Evolutionary conservation across 2,329 filamentous ascomycete species (phyloP), one percentile per base, ranked within the genome.

Genomic region (Daldinia eschscholtzii): DNA sequence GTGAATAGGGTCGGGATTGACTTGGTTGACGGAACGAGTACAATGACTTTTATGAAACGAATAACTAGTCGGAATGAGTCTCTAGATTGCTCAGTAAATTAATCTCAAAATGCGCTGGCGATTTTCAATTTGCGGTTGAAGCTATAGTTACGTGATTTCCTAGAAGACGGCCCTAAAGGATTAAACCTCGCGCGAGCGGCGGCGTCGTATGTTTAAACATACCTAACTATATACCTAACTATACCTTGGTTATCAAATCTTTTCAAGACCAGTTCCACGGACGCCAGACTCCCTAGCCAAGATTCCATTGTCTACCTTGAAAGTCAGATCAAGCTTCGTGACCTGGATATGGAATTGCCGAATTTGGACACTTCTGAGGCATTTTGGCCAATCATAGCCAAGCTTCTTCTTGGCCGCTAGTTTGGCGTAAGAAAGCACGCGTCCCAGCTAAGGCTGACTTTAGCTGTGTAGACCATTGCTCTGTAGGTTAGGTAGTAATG

Each of bases 381-480:
- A 42, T 65, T 63, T 42, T 68, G 52, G 53, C 68, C 68, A 70
- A 70, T 70, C 30, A 55, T 12, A 53, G 59, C 23, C 12, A 57
- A 65, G 55, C 12, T 35, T 12, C 28, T 20, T 20, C 64, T 67
- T 65, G 50, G 64, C 58, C 20, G 41, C 41, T 23, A 57, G 41
- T 41, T 50, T 23, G 42, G 18, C 18, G n/a, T 13, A 39, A 39
- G 35, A 35, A 35, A 6, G 33, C 33, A 39, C 35, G 10, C 12
- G 3, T 39, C 15, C 35, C 35, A 1, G 13, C 35, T 12, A 15
- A 15, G 35, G 13, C 35, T 39, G 35, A 39, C 35, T 39, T 39
- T 13, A 13, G 12, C 35, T 37, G 10, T 10, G 30, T 10, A 33
- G 30, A 33, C 9, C 13, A 39, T 13, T 15, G 35, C 35, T 39